phyloP scores from a whole-genome alignment of 192 early-diverging fungal genomes.

The Linnemannia schmuckeri region DNA sequence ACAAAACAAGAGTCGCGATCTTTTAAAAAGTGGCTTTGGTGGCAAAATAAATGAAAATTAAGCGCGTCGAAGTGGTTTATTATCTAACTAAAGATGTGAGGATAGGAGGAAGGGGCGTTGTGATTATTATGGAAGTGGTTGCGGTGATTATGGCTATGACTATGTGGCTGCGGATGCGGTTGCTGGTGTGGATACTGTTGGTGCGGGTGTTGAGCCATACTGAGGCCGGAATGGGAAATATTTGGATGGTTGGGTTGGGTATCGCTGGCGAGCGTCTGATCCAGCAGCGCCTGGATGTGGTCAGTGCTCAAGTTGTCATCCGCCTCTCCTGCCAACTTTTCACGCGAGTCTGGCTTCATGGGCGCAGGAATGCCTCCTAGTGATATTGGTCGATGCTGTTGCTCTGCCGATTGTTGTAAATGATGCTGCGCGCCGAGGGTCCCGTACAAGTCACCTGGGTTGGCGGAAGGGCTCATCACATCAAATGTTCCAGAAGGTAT shows the following conservation, averaged over 20 bases:
- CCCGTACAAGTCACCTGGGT: not conserved
- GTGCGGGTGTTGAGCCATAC: not conserved
- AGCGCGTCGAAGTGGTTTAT: not conserved
- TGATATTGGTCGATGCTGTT: not conserved
- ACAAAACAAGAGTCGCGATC: not conserved
- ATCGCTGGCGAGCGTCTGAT: slow-evolving; percentile 28
- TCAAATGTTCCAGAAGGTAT: not conserved
- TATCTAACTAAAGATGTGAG: not conserved
- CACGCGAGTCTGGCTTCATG: not conserved
- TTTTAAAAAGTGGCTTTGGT: not conserved
- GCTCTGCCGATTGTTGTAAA: not conserved
- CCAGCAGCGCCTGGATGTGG: slow-evolving; percentile 28
- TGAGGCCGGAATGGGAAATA: not conserved
- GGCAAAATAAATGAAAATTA: slow-evolving; percentile 6
- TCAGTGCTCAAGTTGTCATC: slow-evolving; percentile 3
- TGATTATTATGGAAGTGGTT: not conserved
- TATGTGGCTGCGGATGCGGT: not conserved
- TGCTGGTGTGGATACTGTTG: slow-evolving; percentile 11
- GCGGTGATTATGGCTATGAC: not conserved
- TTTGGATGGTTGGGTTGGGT: slow-evolving; percentile 14
- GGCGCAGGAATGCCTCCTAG: not conserved
- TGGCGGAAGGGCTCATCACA: not conserved
- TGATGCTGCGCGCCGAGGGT: slow-evolving; percentile 9
- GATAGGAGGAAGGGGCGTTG: not conserved
- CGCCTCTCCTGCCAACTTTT: not conserved